Evolutionary conservation across 768 basidiomycete genomes (phyloP).

Genomic region (Suillus americanus): DNA sequence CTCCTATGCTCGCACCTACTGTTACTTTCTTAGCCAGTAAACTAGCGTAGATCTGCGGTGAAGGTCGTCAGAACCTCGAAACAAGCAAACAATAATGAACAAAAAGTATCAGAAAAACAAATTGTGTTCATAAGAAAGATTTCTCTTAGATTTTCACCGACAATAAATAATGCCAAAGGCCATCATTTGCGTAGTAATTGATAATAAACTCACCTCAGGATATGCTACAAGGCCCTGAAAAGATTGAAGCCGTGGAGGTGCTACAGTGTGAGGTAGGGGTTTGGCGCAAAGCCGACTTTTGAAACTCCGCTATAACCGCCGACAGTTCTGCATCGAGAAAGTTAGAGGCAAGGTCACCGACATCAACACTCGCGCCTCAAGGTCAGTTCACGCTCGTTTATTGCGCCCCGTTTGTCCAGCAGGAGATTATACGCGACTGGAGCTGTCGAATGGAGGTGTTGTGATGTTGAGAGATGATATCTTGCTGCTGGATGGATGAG

Average conservation of each 20-base stretch:
- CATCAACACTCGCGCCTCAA: constrained; percentile 58
- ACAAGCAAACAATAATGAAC: not conserved
- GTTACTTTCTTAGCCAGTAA: not conserved
- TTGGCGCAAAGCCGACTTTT: constrained; percentile 19
- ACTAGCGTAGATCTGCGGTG: not conserved
- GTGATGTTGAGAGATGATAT: constrained; percentile 20
- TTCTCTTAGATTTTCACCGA: constrained; percentile 45
- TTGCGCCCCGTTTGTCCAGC: constrained; percentile 19
- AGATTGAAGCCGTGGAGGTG: constrained; percentile 24
- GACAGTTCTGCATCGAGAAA: constrained; percentile 4
- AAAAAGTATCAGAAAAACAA: constrained; percentile 42
- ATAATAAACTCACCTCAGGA: constrained; percentile 17
- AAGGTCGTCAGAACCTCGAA: constrained; percentile 14
- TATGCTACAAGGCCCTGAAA: constrained; percentile 7
- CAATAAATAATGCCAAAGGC: constrained; percentile 66
- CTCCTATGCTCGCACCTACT: not conserved
- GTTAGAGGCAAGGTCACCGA: constrained; percentile 31
- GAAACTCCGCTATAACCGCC: constrained; percentile 24
- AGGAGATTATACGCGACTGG: constrained; percentile 10
- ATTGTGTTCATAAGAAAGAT: constrained; percentile 49
- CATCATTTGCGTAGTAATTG: constrained; percentile 40
- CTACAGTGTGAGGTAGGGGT: constrained; percentile 13
- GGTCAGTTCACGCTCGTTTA: constrained; percentile 50
- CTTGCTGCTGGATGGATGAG: constrained; percentile 55
- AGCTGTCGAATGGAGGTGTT: constrained; percentile 17